Evolutionary conservation across 164 flowering plant species (phyloP).

Genomic region (Echeveria elegans): DNA sequence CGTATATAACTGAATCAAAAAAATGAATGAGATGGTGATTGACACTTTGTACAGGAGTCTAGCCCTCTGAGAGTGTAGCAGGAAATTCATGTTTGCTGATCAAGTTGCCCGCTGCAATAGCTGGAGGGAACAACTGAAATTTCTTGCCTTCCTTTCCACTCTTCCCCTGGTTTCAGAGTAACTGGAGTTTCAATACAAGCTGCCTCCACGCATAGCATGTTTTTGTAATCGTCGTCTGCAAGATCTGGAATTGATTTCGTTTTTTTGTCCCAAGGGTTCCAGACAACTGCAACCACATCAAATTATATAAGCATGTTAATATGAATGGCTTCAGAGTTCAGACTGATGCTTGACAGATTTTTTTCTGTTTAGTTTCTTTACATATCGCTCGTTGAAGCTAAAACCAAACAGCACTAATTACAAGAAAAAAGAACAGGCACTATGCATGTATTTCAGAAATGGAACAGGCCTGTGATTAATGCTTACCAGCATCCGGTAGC

Average conservation of each 20-base stretch:
- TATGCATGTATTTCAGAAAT: not conserved
- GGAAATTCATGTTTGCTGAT: slow-evolving; percentile 13
- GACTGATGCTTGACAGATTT: no score
- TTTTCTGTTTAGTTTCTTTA: not conserved
- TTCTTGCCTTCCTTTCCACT: slow-evolving; percentile 35
- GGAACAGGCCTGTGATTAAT: not conserved
- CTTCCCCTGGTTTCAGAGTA: slow-evolving; percentile 31
- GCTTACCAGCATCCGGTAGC: slow-evolving; percentile 14
- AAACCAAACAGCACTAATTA: not conserved
- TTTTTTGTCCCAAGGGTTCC: slow-evolving; percentile 43
- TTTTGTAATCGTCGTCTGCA: slow-evolving; percentile 30
- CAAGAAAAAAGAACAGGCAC: not conserved
- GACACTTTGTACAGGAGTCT: not conserved
- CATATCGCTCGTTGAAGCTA: not conserved
- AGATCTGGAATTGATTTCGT: slow-evolving; percentile 30
- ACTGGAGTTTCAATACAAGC: slow-evolving; percentile 32
- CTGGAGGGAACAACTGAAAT: slow-evolving; percentile 31
- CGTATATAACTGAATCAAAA: no score
- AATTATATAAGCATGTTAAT: not conserved
- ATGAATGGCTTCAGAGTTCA: not conserved
- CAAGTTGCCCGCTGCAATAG: slow-evolving; percentile 35
- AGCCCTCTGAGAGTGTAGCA: no score
- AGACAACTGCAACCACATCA: slow-evolving; percentile 19
- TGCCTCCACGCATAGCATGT: slow-evolving; percentile 32
- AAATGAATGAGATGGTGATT: not conserved